These are phyloP conservation scores for Cephalotrichum gorgonifer DNA, from an alignment of 2,329 filamentous ascomycete genomes.

Conservation along the genomic window DNA sequence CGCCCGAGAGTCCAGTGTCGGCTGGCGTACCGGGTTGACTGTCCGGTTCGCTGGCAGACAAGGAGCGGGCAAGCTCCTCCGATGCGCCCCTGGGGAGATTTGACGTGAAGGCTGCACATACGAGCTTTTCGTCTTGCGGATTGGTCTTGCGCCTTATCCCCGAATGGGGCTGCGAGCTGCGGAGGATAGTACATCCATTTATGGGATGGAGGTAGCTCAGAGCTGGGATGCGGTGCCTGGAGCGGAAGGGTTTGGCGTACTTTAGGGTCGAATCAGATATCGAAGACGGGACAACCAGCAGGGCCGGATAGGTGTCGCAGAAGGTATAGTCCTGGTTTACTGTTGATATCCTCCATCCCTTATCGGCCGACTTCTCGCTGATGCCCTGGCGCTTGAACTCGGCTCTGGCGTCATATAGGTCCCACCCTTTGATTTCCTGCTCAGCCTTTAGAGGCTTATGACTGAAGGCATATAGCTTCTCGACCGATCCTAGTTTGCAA, in stretches of 20 bases:
- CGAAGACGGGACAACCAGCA: conserved; percentile 73
- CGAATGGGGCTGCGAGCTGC: conserved; percentile 84
- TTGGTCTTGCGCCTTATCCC: conserved; percentile 82
- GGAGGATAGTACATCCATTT: conserved; percentile 93
- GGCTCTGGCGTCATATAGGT: conserved; percentile 71
- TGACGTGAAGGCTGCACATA: conserved; percentile 84
- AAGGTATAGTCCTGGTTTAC: conserved; percentile 89
- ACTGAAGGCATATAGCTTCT: conserved; percentile 83
- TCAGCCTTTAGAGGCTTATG: conserved; percentile 70
- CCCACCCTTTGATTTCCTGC: conserved; percentile 67
- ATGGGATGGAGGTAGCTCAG: conserved; percentile 91
- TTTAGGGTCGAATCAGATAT: conserved; percentile 98
- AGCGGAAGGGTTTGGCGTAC: conserved; percentile 83
- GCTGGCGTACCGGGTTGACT: conserved; percentile 1
- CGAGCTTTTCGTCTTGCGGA: conserved; percentile 88
- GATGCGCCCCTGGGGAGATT: conserved; percentile 28
- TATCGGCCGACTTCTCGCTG: conserved; percentile 64
- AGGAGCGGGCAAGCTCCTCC: background rate
- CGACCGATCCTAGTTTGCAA: conserved; percentile 71
- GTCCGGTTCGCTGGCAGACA: conserved; percentile 12
- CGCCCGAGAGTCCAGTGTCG: conserved; percentile 18
- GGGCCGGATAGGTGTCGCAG: conserved; percentile 81
- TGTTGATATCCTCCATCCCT: conserved; percentile 78
- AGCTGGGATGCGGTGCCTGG: conserved; percentile 76
- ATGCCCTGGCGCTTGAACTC: conserved; percentile 87